phyloP scores from a whole-genome alignment of 1,284 basidiomycete species.

The Ustilago bromivora region DNA sequence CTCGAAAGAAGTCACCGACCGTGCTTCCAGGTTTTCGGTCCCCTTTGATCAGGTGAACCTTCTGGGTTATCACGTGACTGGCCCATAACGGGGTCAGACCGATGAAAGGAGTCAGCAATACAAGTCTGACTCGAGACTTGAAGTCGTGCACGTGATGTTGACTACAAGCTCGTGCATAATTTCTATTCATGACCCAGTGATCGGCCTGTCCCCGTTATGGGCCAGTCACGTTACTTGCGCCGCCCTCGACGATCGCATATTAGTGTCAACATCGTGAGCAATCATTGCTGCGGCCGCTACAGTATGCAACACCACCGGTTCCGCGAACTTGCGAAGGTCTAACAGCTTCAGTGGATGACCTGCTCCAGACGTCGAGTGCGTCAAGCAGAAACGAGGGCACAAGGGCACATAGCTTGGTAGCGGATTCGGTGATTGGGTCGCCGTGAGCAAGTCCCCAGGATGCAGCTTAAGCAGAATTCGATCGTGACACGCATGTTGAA shows the following conservation, averaged over 20 bases:
- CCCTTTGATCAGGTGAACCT: too few species aligned
- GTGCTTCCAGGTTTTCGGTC: too few species aligned
- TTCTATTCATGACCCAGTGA: not conserved
- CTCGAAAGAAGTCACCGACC: not conserved
- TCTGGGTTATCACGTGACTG: too few species aligned
- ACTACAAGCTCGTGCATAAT: too few species aligned
- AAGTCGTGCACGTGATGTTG: too few species aligned
- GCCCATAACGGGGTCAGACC: too few species aligned
- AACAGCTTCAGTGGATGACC: not conserved
- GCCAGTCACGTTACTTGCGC: too few species aligned
- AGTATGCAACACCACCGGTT: too few species aligned
- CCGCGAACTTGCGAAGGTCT: not conserved
- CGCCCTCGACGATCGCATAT: not conserved
- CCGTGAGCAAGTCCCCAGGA: not conserved
- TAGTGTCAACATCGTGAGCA: not conserved
- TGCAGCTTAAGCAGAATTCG: constrained; percentile 4
- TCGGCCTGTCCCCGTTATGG: not conserved
- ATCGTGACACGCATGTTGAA: constrained; percentile 10
- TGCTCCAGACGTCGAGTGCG: not conserved
- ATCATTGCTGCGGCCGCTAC: not conserved
- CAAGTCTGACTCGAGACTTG: too few species aligned
- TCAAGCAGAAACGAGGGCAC: not conserved
- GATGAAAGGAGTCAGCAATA: too few species aligned
- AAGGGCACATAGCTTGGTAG: not conserved
- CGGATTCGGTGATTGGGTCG: not conserved